Evolutionary conservation across 306 rosid genomes (phyloP).

Genomic region (Vigna reflexopilosa): DNA sequence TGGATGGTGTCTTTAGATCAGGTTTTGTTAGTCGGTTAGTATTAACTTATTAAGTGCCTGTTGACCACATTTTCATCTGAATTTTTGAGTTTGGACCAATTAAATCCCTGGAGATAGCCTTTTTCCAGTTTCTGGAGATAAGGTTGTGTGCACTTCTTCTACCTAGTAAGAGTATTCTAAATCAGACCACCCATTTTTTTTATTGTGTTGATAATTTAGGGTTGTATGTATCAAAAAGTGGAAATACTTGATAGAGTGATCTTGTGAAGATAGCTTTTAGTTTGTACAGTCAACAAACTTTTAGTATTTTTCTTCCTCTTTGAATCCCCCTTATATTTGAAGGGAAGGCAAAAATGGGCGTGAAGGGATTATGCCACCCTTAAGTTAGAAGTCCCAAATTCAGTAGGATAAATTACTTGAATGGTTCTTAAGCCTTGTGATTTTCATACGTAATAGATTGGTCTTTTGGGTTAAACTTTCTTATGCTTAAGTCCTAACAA

Average conservation of each 20-base stretch:
- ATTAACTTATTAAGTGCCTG: not conserved
- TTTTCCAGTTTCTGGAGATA: not conserved
- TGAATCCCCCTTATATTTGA: not conserved
- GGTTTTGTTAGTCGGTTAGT: not conserved
- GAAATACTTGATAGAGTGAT: not conserved
- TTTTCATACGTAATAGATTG: no score
- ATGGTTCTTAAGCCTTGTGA: no score
- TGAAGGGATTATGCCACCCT: not conserved
- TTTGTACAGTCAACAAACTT: not conserved
- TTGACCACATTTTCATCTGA: not conserved
- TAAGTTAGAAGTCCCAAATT: not conserved
- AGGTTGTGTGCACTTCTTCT: no score
- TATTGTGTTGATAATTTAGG: not conserved
- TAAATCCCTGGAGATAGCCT: not conserved
- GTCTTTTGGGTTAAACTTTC: no score
- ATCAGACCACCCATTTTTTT: not conserved
- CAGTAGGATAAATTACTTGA: no score
- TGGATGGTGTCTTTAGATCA: not conserved
- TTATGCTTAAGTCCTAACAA: no score
- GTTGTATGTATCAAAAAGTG: not conserved
- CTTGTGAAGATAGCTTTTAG: not conserved
- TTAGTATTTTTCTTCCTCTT: not conserved
- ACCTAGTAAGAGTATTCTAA: not conserved
- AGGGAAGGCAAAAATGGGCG: not conserved
- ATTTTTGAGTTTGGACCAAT: not conserved